These are phyloP conservation scores for Nitzschia sp. DNA, from an alignment of 108 stramenopile species.

Conservation along the genomic window DNA sequence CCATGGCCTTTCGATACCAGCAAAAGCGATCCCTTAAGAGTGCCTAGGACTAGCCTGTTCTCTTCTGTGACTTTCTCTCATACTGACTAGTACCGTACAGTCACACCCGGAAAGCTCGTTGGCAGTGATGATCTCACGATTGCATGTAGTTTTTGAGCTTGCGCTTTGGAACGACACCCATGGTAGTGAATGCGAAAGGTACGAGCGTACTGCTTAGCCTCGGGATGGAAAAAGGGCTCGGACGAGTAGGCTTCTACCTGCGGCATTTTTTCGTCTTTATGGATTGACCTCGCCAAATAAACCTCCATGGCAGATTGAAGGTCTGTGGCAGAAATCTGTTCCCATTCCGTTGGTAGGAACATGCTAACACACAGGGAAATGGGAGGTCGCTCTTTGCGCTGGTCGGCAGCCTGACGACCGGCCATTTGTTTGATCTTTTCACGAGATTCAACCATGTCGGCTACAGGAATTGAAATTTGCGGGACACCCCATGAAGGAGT, in stretches of 20 bases:
- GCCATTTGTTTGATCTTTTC: slow-evolving; percentile 28
- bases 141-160: slow-evolving; percentile 45
- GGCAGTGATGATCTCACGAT: slow-evolving; percentile 32
- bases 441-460: slow-evolving; percentile 29
- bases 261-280: slow-evolving; percentile 8
- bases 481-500: slow-evolving; percentile 5
- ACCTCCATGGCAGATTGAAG: slow-evolving; percentile 10
- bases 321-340: slow-evolving; percentile 5
- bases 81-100: slow-evolving; percentile 26
- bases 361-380: slow-evolving; percentile 36
- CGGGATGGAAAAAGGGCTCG: slow-evolving; percentile 32
- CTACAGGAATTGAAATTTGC: slow-evolving; percentile 50
- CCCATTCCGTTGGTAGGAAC: slow-evolving; percentile 37
- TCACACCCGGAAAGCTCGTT: slow-evolving; percentile 41
- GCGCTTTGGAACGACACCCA: slow-evolving; percentile 20
- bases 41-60: no score
- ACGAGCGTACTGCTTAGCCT: slow-evolving; percentile 7
- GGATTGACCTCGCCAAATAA: background rate
- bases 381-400: slow-evolving; percentile 44
- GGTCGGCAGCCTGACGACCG: slow-evolving; percentile 43
- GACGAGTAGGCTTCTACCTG: slow-evolving; percentile 24
- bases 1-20: slow-evolving; percentile 7
- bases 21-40: background rate
- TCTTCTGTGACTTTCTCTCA: background rate
- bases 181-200: slow-evolving; percentile 48